Conservation (phyloP, 805 yeast genomes). For the Kuraishia cidri region DNA sequence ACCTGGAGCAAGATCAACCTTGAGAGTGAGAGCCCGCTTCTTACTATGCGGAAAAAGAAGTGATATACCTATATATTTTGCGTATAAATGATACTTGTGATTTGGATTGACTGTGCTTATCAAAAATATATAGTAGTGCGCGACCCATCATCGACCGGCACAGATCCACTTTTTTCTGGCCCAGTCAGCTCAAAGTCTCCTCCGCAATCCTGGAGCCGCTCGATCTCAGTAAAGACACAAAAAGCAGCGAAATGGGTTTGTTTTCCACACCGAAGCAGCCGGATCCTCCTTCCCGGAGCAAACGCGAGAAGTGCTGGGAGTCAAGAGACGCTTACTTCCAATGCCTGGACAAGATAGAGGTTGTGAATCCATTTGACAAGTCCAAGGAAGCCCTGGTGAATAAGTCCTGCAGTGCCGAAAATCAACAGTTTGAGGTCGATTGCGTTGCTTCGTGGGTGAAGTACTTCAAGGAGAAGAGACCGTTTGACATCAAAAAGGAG, state of each 20-base stretch:
- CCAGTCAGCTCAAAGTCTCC: too few species aligned
- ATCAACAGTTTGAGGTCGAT: conserved; percentile 52
- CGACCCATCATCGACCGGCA: too few species aligned
- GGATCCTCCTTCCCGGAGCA: conserved; percentile 44
- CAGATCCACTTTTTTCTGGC: too few species aligned
- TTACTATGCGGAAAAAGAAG: not conserved
- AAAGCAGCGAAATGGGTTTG: conserved; percentile 52
- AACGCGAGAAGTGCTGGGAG: conserved; percentile 83
- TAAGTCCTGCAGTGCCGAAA: conserved; percentile 46
- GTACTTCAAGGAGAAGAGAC: conserved; percentile 86
- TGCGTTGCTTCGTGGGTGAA: conserved; percentile 86
- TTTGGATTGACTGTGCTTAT: too few species aligned
- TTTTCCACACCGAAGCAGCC: conserved; percentile 26
- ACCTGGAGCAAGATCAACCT: conserved; percentile 10
- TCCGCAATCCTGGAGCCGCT: too few species aligned
- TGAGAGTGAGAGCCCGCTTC: conserved; percentile 10
- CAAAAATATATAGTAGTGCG: too few species aligned
- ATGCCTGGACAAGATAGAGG: conserved; percentile 62
- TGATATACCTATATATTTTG: too few species aligned
- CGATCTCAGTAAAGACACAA: too few species aligned
- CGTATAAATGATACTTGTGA: too few species aligned
- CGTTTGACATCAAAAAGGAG: conserved; percentile 63
- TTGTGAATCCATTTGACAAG: conserved; percentile 63
- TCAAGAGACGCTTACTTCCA: conserved; percentile 70
- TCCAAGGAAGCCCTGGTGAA: conserved; percentile 36